Percentiles rank a stretch among this genome's conserved stretches.
These are phyloP conservation scores for Phlyctochytrium arcticum DNA, from an alignment of 192 early-diverging fungal genomes.

Conservation along the genomic window DNA sequence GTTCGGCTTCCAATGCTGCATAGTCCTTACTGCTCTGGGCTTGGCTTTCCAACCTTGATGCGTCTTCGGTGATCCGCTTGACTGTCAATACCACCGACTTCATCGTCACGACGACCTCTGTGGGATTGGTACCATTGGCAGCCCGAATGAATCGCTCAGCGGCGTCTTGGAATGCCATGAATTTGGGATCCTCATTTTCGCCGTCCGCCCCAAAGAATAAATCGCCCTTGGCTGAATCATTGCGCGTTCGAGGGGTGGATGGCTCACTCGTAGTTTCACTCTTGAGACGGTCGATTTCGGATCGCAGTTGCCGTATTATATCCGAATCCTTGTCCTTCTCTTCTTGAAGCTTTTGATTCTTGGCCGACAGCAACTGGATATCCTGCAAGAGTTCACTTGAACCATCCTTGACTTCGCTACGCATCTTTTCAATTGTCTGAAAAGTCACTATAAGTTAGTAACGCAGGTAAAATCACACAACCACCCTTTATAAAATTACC, in stretches of 20 bases:
- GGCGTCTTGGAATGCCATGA: constrained; percentile 5
- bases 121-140: background rate
- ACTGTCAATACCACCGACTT: constrained; percentile 29
- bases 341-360: constrained; percentile 17
- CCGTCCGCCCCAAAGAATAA: constrained; percentile 1
- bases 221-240: constrained; percentile 16
- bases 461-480: background rate
- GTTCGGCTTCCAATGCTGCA: constrained; percentile 1
- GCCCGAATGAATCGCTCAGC: constrained; percentile 1
- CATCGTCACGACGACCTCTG: constrained; percentile 26
- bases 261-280: background rate
- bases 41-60: constrained; percentile 11
- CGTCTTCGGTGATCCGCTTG: constrained; percentile 35
- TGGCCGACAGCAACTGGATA: constrained; percentile 26
- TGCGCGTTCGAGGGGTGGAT: constrained; percentile 9
- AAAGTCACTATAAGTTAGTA: background rate
- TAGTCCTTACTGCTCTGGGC: constrained; percentile 4
- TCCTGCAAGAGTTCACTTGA: constrained; percentile 29
- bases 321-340: constrained; percentile 17
- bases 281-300: background rate
- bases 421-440: constrained; percentile 24
- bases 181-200: background rate
- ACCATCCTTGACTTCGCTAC: constrained; percentile 21
- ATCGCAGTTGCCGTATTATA: background rate
- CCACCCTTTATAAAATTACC: background rate